phyloP scores from a whole-genome alignment of 805 yeast species.

The Brettanomyces naardenensis region DNA sequence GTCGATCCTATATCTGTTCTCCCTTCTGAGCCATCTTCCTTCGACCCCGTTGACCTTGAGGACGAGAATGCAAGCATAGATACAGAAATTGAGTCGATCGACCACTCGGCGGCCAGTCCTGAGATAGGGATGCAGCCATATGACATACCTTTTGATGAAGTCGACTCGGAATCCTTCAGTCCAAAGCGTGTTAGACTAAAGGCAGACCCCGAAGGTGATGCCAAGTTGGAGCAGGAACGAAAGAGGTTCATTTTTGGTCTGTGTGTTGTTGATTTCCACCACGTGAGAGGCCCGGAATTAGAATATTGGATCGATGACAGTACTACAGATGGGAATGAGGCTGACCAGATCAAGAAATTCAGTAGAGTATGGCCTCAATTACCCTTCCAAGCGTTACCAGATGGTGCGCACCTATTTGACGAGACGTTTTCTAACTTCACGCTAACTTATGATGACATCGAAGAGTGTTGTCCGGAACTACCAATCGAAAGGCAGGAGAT shows the following conservation, averaged over 20 bases:
- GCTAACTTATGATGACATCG: conserved; percentile 56
- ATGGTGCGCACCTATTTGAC: conserved; percentile 89
- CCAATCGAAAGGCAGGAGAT: conserved; percentile 21
- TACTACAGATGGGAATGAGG: conserved; percentile 20
- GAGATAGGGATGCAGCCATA: background rate
- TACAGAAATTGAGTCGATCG: too few species aligned
- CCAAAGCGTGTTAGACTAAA: background rate
- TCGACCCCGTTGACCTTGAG: too few species aligned
- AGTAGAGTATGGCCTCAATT: conserved; percentile 67
- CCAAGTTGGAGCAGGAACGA: conserved; percentile 4
- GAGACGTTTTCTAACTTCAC: conserved; percentile 92
- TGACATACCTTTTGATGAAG: background rate
- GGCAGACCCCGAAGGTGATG: conserved; percentile 2
- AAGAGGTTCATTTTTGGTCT: conserved; percentile 59
- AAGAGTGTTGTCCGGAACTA: conserved; percentile 37
- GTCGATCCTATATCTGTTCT: background rate
- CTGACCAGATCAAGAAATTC: conserved; percentile 24
- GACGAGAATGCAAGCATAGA: too few species aligned
- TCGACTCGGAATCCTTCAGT: background rate
- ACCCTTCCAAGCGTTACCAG: conserved; percentile 94
- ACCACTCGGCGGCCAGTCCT: too few species aligned
- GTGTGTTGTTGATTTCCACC: conserved; percentile 90
- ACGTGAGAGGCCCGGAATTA: conserved; percentile 85
- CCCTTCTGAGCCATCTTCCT: too few species aligned
- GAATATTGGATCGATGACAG: conserved; percentile 72